Evolutionary conservation across 2,329 filamentous ascomycete species (phyloP), one percentile per base, ranked within the genome.

Genomic region (Rutstroemia sp.): DNA sequence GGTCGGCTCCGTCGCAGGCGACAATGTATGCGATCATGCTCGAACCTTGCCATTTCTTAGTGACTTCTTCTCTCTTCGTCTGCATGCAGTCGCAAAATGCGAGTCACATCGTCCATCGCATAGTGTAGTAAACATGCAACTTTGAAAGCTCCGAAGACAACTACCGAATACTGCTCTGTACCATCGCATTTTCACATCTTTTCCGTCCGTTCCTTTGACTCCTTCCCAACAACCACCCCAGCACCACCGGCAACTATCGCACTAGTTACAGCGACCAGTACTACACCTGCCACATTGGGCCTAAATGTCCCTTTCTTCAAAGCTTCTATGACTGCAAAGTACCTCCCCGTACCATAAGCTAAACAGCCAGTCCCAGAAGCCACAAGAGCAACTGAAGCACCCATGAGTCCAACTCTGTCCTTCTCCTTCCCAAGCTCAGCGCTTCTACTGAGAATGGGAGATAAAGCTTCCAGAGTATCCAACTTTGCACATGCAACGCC

Each of bases 401-500:
- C 38, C n/a, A 23, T 38, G 9, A 54, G 9, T 3, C 21, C 39
- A 18, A 19, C 25, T 7, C 70, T 73, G 4, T 74, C 71, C 8
- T 71, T 69, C 50, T 72, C 66, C 56, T 70, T 73, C 41, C 67
- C 61, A 58, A 66, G 64, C 18, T 69, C 66, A 51, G 64, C 62
- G 51, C 48, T n/a, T 8, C 16, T 49, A 8, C 66, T 62, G 4
- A 64, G 53, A n/a, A 54, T 25, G 8, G 62, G 61, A n/a, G 61
- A 61, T 2, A 63, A 49, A 2, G 60, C 59, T 53, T 78, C 75
- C 49, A 79, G 70, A 59, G 75, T 75, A 54, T 74, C 72, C 54
- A 79, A 73, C 42, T 73, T 71, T 51, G 74, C 72, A 41, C 74
- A 67, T n/a, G 77, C 77, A 30, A 79, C 74, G 19, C 77, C 77